Base-by-base conservation (phyloP, 1,284 basidiomycete genomes). In the Peniophora sp. region DNA sequence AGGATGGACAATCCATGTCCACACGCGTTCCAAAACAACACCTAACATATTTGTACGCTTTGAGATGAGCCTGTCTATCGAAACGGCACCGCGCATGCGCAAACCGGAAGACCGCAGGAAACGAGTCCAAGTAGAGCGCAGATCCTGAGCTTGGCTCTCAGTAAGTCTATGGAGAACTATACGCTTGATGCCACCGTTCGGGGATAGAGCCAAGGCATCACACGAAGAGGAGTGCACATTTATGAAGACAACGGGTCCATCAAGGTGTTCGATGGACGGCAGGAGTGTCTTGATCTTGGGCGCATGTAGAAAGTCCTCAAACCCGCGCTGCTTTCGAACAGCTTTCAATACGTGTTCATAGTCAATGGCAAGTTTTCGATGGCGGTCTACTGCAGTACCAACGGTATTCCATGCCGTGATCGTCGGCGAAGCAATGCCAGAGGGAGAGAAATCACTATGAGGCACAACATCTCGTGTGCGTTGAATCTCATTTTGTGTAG, bases 141-240 rank as follows among this genome's bases (percentile, higher is more conserved):
- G 16, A 5, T 16, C 20, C 20, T 41, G n/a, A 5, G 39, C 39
- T 5, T 44, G 1, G 60, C 60, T 5, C 36, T 61, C 3, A 55
- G 32, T 20, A 46, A 36, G 61, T 59, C 55, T 54, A 38, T 57
- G 61, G 62, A 62, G n/a, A 51, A 61, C 57, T 16, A 39, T 39
- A n/a, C 23, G 9, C n/a, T 43, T 11, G 12, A 44, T 36, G 3
- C 24, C n/a, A 17, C 22, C 23, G 25, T n/a, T n/a, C 17, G 14
- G 22, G n/a, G 16, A 17, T 16, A 32, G 27, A 6, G 12, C 27
- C 5, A 32, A 12, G 5, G 27, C 27, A 12, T 32, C 27, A 32
- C 27, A 32, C 5, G 27, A 32, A 32, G 27, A 32, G 6, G 27
- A 32, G 12, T 32, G 27, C 6, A 32, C 27, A 12, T 32, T 32